Base-by-base conservation (phyloP, 345 rosid genomes). In the Microthlaspi erraticum region DNA sequence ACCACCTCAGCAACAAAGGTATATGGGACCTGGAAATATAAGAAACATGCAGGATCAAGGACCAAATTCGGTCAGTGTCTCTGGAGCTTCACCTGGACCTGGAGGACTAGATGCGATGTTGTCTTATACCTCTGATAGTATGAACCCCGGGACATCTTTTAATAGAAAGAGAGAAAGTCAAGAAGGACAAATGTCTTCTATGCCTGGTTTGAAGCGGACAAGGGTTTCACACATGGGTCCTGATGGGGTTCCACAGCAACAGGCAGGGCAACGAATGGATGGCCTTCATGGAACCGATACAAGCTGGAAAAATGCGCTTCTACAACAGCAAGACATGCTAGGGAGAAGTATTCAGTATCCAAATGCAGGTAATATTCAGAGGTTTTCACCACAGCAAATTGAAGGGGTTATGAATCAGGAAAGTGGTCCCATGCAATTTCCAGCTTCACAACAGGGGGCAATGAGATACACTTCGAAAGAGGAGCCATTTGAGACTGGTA, bases 361-460 rank as follows among this genome's bases (percentile, higher is more conserved):
- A 51, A 87, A 81, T 82, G 54, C 86, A 2, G 29, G 29, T 26
- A 83, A 78, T 62, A 76, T 78, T 66, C 92, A 87, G 44, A 91
- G 83, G 80, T 87, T 84, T 81, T 62, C 93, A 13, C 93, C 77
- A 46, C 93, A 91, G 71, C 81, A 83, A 71, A 75, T 81, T 61
- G 97, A 87, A 38, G 91, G 92, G 65, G 82, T 80, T 58, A 50
- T 83, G 77, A 89, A 91, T 79, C 87, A 86, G 66, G 93, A 83
- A 78, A 62, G 81, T 70, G 86, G 84, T 50, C 73, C 87, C 49
- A 69, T 84, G 74, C 77, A 87, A 19, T 81, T 85, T 53, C 75
- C 66, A 57, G 68, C 81, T 64, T 72, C 94, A 44, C 94, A 83
- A 66, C 91, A 85, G 61, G 79, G 79, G 50, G 81, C 78, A 68